Conservation (phyloP, 805 yeast genomes). For the Ogataea pini region DNA sequence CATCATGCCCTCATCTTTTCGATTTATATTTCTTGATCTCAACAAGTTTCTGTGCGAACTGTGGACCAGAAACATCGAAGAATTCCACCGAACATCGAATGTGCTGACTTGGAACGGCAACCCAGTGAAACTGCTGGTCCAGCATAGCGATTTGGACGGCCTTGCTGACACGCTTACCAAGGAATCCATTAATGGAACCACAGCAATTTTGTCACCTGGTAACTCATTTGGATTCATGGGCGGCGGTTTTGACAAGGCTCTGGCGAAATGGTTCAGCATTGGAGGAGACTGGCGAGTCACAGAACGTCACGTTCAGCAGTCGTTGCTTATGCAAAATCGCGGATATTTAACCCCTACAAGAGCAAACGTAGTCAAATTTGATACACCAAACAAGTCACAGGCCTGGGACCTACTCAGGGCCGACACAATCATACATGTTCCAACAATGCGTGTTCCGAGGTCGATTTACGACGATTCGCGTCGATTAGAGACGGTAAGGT, state of each 20-base stretch:
- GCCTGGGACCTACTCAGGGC: constrained; percentile 35
- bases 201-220: constrained; percentile 51
- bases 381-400: constrained; percentile 19
- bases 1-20: neutral
- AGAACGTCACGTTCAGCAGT: constrained; percentile 26
- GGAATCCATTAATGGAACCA: constrained; percentile 5
- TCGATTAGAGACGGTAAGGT: constrained; percentile 14
- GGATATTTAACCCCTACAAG: constrained; percentile 38
- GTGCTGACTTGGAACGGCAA: constrained; percentile 20
- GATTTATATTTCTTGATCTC: constrained; percentile 27
- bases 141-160: constrained; percentile 23
- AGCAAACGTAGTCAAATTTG: constrained; percentile 35
- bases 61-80: constrained; percentile 22
- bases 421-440: constrained; percentile 37
- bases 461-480: constrained; percentile 1
- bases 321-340: constrained; percentile 16
- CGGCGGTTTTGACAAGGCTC: constrained; percentile 50
- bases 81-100: constrained; percentile 10
- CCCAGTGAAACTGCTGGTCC: constrained; percentile 23
- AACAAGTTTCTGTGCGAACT: constrained; percentile 22
- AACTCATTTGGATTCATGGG: constrained; percentile 51
- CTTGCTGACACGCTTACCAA: neutral
- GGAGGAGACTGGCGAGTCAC: constrained; percentile 20
- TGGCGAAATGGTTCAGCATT: constrained; percentile 33
- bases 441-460: constrained; percentile 44